Evolutionary conservation across 2,329 filamentous ascomycete species (phyloP), one percentile per base, ranked within the genome.

Genomic region (Pezicula carpinea): DNA sequence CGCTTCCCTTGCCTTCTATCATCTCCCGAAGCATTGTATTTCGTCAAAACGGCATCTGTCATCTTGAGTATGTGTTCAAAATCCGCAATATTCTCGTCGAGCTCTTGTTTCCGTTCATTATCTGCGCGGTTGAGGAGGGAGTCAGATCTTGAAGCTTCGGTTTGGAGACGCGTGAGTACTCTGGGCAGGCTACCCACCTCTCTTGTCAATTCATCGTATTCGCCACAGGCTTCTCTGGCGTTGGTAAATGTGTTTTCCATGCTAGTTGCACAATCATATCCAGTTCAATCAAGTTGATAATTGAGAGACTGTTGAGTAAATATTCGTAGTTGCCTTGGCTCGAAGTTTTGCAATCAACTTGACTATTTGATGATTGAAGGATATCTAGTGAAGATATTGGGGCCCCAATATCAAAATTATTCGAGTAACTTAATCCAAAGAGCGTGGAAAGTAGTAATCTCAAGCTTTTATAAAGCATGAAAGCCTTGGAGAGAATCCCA

Each of bases 141-240:
- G 53, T 74, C 72, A 0, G 69, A 67, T 51, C 80, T 76, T 48
- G 73, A 69, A 21, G 72, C 70, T 61, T 82, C 79, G 47, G 70
- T 65, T 38, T 74, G 73, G 29, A 83, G 66, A 51, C 79, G 73
- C 43, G 75, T 73, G 3, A 82, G 66, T 4, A 72, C 72, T 13
- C 70, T 69, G 53, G 80, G 74, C 36, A 83, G 66, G 38, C 67
- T 67, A 38, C 71, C 72, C 34, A 81, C 69, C n/a, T 71, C 69
- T 10, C 64, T 58, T 2, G 74, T 69, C 38, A 77, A 64, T 18
- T 73, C 67, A 40, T 66, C 66, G 45, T 78, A 74, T 23, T 72
- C 68, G 3, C 69, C 62, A 8, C 70, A 69, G 2, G 72, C 68
- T 13, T 68, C 64, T 45, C 73, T 73, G 31, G 55, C 41, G 21